These are phyloP conservation scores for Solanum appendiculatum DNA, from an alignment of 257 asterid genomes.

Conservation along the genomic window DNA sequence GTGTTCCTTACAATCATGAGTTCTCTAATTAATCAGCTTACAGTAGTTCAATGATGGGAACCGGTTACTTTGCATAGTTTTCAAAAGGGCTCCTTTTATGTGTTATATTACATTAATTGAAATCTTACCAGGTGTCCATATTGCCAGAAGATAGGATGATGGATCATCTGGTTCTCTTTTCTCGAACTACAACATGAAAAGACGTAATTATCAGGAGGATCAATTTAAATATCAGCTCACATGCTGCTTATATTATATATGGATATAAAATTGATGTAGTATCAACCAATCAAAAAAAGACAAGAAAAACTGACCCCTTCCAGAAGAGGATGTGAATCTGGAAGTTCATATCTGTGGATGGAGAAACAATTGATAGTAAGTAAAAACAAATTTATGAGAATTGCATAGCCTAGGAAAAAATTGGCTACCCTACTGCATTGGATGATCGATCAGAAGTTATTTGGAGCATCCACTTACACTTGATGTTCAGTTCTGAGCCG, in stretches of 20 bases:
- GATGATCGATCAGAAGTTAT: neutral
- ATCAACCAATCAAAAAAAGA: neutral
- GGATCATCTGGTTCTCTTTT: slow-evolving; percentile 94
- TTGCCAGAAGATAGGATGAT: slow-evolving; percentile 83
- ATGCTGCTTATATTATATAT: neutral
- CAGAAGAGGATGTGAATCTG: slow-evolving; percentile 84
- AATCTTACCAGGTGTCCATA: slow-evolving; percentile 94
- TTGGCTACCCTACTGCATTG: neutral
- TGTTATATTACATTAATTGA: neutral
- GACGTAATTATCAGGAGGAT: slow-evolving; percentile 5
- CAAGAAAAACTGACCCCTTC: slow-evolving; percentile 50
- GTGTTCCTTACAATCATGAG: neutral
- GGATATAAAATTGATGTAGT: slow-evolving; percentile 1
- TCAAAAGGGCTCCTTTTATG: neutral
- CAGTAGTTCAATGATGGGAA: neutral
- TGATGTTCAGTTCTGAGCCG: slow-evolving; percentile 95
- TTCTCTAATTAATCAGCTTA: neutral
- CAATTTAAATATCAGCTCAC: neutral
- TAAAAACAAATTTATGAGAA: neutral
- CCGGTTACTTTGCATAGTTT: neutral
- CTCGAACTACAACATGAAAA: slow-evolving; percentile 54
- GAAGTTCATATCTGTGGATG: slow-evolving; percentile 80
- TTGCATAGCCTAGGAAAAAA: neutral
- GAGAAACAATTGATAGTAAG: slow-evolving; percentile 14
- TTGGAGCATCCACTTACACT: slow-evolving; percentile 57